These are phyloP conservation scores for Penicillium paradoxum DNA, from an alignment of 495 filamentous ascomycete genomes.

Conservation along the genomic window DNA sequence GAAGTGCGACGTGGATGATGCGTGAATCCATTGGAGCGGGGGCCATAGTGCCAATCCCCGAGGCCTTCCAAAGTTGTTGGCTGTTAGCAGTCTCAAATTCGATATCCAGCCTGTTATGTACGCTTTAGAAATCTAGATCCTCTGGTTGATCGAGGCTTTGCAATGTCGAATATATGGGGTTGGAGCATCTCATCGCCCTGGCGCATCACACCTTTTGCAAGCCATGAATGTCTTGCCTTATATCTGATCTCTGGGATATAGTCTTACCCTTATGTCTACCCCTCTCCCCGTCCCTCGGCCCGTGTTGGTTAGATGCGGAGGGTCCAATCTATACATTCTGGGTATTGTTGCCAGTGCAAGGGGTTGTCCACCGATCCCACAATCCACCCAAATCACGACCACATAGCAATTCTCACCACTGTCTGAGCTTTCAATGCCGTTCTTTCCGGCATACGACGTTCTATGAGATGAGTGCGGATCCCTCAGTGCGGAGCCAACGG, in stretches of 20 bases:
- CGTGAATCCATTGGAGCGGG: conserved; percentile 51
- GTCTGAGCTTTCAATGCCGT: conserved; percentile 4
- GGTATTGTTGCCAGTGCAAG: not conserved
- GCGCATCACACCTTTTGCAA: conserved; percentile 17
- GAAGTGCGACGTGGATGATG: conserved; percentile 56
- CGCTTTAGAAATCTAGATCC: not conserved
- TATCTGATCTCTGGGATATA: not conserved
- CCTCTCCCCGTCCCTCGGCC: conserved; percentile 3
- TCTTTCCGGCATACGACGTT: not conserved
- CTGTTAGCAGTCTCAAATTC: not conserved
- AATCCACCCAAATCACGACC: conserved; percentile 12
- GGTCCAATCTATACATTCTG: not conserved
- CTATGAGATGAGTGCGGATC: not conserved
- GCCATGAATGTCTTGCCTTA: not conserved
- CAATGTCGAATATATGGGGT: too few species aligned
- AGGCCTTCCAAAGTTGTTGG: not conserved
- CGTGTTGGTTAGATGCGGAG: not conserved
- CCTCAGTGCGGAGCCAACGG: conserved; percentile 15
- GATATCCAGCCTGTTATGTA: not conserved
- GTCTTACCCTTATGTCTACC: not conserved
- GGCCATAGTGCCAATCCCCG: conserved; percentile 24
- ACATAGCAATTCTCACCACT: not conserved
- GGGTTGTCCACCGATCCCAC: conserved; percentile 8
- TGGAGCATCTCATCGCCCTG: conserved; percentile 35
- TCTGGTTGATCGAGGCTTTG: not conserved